These are phyloP conservation scores for Berberis vulgaris DNA, from an alignment of 164 flowering plant genomes.

Conservation along the genomic window DNA sequence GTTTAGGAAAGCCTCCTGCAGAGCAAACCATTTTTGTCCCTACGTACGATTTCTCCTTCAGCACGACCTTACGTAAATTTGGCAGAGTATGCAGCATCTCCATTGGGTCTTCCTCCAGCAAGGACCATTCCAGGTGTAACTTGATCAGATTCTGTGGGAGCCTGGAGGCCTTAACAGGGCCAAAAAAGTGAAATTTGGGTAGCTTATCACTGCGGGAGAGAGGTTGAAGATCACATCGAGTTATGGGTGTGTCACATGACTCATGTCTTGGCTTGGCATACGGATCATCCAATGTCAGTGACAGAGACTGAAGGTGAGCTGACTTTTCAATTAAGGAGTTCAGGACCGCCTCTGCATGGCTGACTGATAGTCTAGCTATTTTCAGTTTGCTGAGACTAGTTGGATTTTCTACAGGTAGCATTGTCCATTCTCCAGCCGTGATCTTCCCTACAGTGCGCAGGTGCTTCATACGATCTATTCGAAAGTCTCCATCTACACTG, in stretches of 20 bases:
- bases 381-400: constrained; percentile 1
- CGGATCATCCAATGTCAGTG: no score
- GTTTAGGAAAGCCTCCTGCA: constrained; percentile 6
- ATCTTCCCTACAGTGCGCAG: not conserved
- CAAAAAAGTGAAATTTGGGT: not conserved
- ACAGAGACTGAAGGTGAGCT: not conserved
- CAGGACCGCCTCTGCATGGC: not conserved
- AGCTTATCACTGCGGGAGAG: constrained; percentile 4
- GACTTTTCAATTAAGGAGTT: not conserved
- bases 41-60: not conserved
- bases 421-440: not conserved
- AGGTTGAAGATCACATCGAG: not conserved
- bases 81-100: not conserved
- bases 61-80: not conserved
- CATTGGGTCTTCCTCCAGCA: constrained; percentile 3
- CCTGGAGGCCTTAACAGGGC: not conserved
- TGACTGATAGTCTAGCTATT: not conserved
- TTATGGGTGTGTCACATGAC: no score
- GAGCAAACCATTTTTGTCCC: constrained; percentile 7
- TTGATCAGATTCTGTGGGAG: constrained; percentile 7
- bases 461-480: not conserved
- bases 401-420: not conserved
- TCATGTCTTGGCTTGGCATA: not conserved
- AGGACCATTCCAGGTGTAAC: not conserved
- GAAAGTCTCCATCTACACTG: not conserved